Evolutionary conservation across 176 grass and related monocot species (phyloP), one percentile per base, ranked within the genome.

Genomic region (Poa annua): DNA sequence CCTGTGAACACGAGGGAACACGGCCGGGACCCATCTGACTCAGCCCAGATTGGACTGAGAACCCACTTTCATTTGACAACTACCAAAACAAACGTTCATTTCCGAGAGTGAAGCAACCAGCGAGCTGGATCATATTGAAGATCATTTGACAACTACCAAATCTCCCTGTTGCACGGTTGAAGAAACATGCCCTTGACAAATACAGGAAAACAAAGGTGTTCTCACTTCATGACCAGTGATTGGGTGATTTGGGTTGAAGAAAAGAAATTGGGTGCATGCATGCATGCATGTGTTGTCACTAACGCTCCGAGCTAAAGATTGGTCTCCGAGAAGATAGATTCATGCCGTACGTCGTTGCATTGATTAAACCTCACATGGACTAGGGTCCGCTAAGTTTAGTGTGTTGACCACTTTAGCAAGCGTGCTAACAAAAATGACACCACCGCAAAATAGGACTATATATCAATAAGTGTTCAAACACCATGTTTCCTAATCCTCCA

Each of bases 321-420:
- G 53, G 74, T 21, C 53, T 77, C 63, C n/a, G 8, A 19, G 45
- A 69, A 85, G 87, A 53, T 81, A 41, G 39, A 41, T 9, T 81
- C 82, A 22, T 44, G 51, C 52, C 70, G 77, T 85, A 85, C 87
- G 22, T 32, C 62, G 33, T 71, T 70, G 32, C 41, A 60, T 81
- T 81, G 62, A 89, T 81, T 77, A 69, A 77, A 71, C 78, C 78
- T 64, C 83, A 81, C 88, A 81, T 77, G 83, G 17, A 81, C 3
- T 62, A 38, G 44, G 67, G 78, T 68, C 77, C 21, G 44, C 87
- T 38, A 69, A 42, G 32, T 51, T 80, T 60, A 1, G 14, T 33
- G 14, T 34, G 42, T 84, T 81, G 60, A 66, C 59, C 49, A 21
- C 3, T 66, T 21, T 41, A 36, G 39, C 57, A 22, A 36, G 22